Percentiles rank a stretch among this genome's conserved stretches.
These are phyloP conservation scores for Megacollybia marginata DNA, from an alignment of 768 basidiomycete genomes.

Conservation along the genomic window DNA sequence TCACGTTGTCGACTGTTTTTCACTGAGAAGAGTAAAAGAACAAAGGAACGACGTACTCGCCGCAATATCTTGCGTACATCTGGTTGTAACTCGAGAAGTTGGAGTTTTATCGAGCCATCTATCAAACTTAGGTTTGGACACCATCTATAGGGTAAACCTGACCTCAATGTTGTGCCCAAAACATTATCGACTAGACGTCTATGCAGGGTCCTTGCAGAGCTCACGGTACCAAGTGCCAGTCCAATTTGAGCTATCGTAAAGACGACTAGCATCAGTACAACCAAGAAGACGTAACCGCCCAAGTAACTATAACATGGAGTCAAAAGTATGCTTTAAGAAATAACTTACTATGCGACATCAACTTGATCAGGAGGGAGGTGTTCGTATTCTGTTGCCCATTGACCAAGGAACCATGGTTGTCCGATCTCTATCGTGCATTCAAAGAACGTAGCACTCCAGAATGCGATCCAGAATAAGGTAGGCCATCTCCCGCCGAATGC, in stretches of 20 bases:
- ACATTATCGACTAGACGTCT: conserved; percentile 26
- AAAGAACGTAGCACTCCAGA: conserved; percentile 7
- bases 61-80: conserved; percentile 43
- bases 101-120: conserved; percentile 21
- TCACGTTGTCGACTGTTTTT: not conserved
- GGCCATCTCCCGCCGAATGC: conserved; percentile 15
- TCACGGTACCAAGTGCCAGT: conserved; percentile 1
- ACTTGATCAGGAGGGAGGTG: conserved; percentile 2
- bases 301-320: too few relatives aligned
- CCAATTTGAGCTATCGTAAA: conserved; percentile 5
- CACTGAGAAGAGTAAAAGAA: not conserved
- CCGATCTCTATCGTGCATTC: conserved; percentile 7
- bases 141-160: not conserved
- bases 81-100: conserved; percentile 31
- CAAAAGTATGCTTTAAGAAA: conserved; percentile 18
- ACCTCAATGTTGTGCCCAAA: conserved; percentile 35
- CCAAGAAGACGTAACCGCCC: not conserved
- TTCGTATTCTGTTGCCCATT: conserved; percentile 13
- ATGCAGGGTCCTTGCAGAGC: conserved; percentile 19
- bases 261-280: conserved; percentile 1
- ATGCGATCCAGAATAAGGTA: conserved; percentile 12
- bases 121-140: not conserved
- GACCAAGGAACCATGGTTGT: conserved; percentile 18
- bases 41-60: conserved; percentile 1
- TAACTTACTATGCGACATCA: conserved; percentile 2